These are phyloP conservation scores for Crithidia expoeki DNA, from an alignment of 208 protist genomes.

Conservation along the genomic window DNA sequence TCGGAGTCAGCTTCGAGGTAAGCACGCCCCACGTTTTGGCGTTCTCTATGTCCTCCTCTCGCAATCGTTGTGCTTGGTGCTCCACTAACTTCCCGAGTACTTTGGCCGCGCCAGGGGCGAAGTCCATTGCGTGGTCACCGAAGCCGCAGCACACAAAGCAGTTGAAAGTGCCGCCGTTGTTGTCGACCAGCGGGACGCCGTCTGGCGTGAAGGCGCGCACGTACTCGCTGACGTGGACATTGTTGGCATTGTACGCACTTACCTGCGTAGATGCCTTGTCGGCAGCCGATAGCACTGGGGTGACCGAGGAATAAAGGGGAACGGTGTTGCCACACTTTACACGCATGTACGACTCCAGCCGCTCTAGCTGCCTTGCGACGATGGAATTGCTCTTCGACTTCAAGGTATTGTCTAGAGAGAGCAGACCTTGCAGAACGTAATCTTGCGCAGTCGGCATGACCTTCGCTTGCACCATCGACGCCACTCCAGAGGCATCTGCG, in stretches of 20 bases:
- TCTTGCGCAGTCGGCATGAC: slow-evolving; percentile 20
- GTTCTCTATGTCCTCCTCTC: slow-evolving; percentile 48
- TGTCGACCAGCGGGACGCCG: slow-evolving; percentile 75
- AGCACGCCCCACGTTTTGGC: slow-evolving; percentile 29
- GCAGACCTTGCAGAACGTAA: slow-evolving; percentile 48
- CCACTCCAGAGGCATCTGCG: not conserved
- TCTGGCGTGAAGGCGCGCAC: slow-evolving; percentile 81
- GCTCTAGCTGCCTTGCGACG: slow-evolving; percentile 31
- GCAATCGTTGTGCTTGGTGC: slow-evolving; percentile 55
- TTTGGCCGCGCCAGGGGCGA: slow-evolving; percentile 75
- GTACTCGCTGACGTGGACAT: slow-evolving; percentile 44
- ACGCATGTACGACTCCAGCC: slow-evolving; percentile 68
- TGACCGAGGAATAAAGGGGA: slow-evolving; percentile 19
- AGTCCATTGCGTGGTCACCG: slow-evolving; percentile 81
- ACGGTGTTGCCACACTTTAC: slow-evolving; percentile 49
- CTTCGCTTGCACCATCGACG: slow-evolving; percentile 18
- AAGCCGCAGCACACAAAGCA: slow-evolving; percentile 87
- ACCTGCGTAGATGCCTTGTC: not conserved
- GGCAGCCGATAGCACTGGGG: not conserved
- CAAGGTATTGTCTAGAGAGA: slow-evolving; percentile 58
- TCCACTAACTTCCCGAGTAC: slow-evolving; percentile 80
- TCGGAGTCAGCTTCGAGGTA: slow-evolving; percentile 41
- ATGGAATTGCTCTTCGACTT: slow-evolving; percentile 18
- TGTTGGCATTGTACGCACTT: not conserved
- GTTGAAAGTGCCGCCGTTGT: slow-evolving; percentile 80